Conservation (phyloP, 257 asterid genomes). For the Gentiana straminea region DNA sequence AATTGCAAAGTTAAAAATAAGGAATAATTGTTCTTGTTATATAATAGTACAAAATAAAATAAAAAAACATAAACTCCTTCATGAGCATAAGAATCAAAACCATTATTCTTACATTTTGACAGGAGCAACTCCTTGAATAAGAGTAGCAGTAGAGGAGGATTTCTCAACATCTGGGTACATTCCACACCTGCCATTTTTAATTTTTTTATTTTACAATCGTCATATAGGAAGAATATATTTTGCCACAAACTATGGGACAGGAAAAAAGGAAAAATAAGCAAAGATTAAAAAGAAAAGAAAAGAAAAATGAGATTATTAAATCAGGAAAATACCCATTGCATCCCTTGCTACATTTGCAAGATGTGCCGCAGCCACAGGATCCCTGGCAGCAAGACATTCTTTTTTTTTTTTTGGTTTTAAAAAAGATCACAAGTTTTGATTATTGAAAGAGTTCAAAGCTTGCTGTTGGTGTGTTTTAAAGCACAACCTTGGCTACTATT, state of each 20-base stretch:
- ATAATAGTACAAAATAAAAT: no score
- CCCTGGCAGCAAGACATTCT: constrained; percentile 68
- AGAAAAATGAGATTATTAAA: not conserved
- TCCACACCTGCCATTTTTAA: constrained; percentile 15
- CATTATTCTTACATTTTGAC: constrained; percentile 13
- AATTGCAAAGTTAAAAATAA: no score
- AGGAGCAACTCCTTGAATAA: constrained; percentile 19
- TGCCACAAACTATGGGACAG: no score
- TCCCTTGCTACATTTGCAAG: constrained; percentile 62
- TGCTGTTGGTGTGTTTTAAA: not conserved
- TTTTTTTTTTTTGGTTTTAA: not conserved
- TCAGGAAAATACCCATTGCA: constrained; percentile 41
- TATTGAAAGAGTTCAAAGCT: not conserved
- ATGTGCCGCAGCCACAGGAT: constrained; percentile 60
- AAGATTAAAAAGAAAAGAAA: not conserved
- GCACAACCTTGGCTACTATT: constrained; percentile 1
- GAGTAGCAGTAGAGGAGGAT: not conserved
- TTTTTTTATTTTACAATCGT: no score
- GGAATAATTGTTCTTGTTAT: no score
- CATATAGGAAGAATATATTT: no score
- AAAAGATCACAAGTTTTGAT: not conserved
- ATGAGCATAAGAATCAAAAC: not conserved
- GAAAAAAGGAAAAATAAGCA: not conserved
- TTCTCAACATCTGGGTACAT: constrained; percentile 24
- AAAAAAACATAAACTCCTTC: no score